Evolutionary conservation across 768 basidiomycete species (phyloP), one percentile per base, ranked within the genome.

Genomic region (Lentinula aciculospora): DNA sequence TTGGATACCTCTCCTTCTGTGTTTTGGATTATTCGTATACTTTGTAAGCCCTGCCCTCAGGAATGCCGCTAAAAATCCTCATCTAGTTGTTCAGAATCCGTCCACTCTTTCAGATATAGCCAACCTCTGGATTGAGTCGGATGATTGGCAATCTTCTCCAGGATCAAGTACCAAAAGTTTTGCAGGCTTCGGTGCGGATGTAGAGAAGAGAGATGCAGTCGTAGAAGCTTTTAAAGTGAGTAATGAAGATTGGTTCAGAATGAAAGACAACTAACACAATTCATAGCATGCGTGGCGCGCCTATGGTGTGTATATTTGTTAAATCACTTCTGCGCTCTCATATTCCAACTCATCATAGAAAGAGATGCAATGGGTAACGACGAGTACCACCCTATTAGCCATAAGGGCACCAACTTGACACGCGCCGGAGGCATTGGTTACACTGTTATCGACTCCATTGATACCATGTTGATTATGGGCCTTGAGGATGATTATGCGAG

Each of bases 341-440:
- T 53, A 54, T 48, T 29, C 4, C 12, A 19, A 28, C 27, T 29
- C 13, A 17, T 58, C 25, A 44, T 72, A 94, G 93, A 94, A 73
- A 74, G 83, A 46, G 85, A 97, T 68, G 94, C 94, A 1, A 94
- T 92, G 84, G 94, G 94, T 1, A 80, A 80, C 57, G 94, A 97
- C 73, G 92, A 96, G 69, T 97, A 93, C 65, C 92, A 96, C 65
- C 94, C 95, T 0, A 78, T 98, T 23, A 80, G 80, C 53, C 78
- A 78, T 49, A 72, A 71, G 27, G 95, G 95, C 3, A 80, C 82
- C 8, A 94, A 98, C 68, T 77, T 98, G 28, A 88, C 89, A 0
- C 63, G 71, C 4, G 85, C 84, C 1, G 92, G 91, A 36, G 87
- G 91, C 13, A 87, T 97, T 53, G 94, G 94, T 23, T 95, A 94